Evolutionary conservation across 169 alveolate genomes (phyloP).

Genomic region (Babesia sp.): DNA sequence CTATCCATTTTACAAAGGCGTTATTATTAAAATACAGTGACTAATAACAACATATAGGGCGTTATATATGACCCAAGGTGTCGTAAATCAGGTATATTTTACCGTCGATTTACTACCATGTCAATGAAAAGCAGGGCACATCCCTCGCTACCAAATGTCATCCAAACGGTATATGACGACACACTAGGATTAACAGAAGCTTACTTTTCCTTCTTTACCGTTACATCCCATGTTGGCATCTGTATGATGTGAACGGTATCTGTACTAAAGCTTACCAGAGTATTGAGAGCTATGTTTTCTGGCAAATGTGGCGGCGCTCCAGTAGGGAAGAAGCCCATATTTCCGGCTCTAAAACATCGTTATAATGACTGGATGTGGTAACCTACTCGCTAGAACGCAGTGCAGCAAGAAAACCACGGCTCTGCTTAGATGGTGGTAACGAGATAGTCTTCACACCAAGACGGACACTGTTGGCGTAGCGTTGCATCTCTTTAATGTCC

Average conservation of each 20-base stretch:
- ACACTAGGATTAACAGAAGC: too few relatives aligned
- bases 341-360: background rate
- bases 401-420: slow-evolving; percentile 10
- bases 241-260: background rate
- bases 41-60: too few relatives aligned
- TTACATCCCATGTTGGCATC: slow-evolving; percentile 66
- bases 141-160: too few relatives aligned
- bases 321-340: slow-evolving; percentile 47
- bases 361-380: background rate
- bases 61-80: too few relatives aligned
- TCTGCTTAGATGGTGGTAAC: slow-evolving; percentile 29
- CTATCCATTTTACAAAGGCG: too few relatives aligned
- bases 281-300: slow-evolving; percentile 56
- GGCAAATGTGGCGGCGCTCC: slow-evolving; percentile 67
- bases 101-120: too few relatives aligned
- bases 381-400: slow-evolving; percentile 10
- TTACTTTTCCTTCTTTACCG: slow-evolving; percentile 20
- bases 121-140: too few relatives aligned
- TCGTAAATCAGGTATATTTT: too few relatives aligned
- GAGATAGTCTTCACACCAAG: slow-evolving; percentile 39
- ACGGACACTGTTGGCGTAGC: slow-evolving; percentile 37
- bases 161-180: too few relatives aligned
- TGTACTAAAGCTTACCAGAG: slow-evolving; percentile 34
- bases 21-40: too few relatives aligned
- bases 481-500: slow-evolving; percentile 63